Conservation (phyloP, 2,329 filamentous ascomycete species). For the Epichloe amarillans region DNA sequence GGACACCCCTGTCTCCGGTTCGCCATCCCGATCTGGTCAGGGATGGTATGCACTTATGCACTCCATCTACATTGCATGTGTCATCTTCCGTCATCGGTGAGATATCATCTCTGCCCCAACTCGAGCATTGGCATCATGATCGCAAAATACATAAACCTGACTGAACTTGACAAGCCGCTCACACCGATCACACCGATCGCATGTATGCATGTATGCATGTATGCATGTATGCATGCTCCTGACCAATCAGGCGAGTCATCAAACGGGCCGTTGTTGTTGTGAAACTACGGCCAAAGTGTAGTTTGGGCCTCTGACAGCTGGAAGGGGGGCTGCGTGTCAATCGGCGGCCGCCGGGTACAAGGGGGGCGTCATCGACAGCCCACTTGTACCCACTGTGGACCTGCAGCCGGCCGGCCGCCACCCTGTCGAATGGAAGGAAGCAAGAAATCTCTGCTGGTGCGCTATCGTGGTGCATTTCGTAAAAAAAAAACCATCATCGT, state of each 20-base stretch:
- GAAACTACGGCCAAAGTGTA: no score
- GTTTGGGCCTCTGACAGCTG: no score
- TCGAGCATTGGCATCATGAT: no score
- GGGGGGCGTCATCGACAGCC: not conserved
- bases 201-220: no score
- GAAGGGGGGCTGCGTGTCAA: constrained; percentile 1
- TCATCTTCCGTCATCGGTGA: not conserved
- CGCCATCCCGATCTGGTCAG: not conserved
- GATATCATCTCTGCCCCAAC: not conserved
- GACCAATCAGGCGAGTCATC: no score
- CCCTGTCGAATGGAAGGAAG: not conserved
- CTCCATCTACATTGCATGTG: not conserved
- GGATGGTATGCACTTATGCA: not conserved
- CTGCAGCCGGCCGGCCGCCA: not conserved
- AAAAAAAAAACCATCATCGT: no score
- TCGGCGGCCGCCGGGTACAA: not conserved
- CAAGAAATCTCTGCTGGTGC: not conserved
- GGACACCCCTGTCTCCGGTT: not conserved
- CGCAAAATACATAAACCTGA: no score
- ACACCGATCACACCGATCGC: no score
- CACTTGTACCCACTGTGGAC: not conserved
- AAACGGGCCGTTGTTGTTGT: no score
- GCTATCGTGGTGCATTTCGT: no score
- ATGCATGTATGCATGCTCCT: no score
- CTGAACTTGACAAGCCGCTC: no score